Conservation (phyloP, 202 grass and related monocot species). For the Elaeis oleifera region DNA sequence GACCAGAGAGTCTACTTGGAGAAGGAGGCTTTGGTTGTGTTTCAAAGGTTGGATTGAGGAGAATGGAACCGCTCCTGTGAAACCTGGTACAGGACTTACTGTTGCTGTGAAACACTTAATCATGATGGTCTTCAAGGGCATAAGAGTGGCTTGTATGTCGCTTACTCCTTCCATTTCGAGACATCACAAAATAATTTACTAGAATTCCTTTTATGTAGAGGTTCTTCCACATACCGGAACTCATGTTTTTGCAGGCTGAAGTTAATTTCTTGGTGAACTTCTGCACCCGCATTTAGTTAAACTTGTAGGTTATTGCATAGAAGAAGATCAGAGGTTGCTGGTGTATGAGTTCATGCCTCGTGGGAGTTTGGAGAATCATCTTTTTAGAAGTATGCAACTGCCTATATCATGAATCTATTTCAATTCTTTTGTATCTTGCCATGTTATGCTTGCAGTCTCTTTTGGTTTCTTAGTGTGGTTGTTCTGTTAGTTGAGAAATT, state of each 20-base stretch:
- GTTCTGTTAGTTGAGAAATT: no score
- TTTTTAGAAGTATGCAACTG: conserved; percentile 13
- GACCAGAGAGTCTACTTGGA: conserved; percentile 10
- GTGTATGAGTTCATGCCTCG: conserved; percentile 16
- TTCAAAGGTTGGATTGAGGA: conserved; percentile 15
- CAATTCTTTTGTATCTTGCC: no score
- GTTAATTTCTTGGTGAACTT: conserved; percentile 21
- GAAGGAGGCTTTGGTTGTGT: conserved; percentile 17
- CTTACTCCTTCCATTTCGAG: no score
- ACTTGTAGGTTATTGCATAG: conserved; percentile 10
- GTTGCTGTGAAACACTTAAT: conserved; percentile 13
- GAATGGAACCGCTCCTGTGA: conserved; percentile 12
- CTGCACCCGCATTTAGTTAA: conserved; percentile 10
- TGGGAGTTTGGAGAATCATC: conserved; percentile 15
- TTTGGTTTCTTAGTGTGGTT: no score
- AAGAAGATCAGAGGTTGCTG: conserved; percentile 11
- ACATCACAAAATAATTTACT: no score
- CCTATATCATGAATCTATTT: not conserved
- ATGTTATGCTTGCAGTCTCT: no score
- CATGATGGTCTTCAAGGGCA: conserved; percentile 19
- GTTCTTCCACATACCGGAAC: no score
- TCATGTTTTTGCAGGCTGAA: conserved; percentile 5
- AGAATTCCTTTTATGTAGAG: no score
- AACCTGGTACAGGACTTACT: conserved; percentile 17
- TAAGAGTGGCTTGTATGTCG: conserved; percentile 7